phyloP scores from a whole-genome alignment of 73 alveolate species.

The Paramecium bursaria region DNA sequence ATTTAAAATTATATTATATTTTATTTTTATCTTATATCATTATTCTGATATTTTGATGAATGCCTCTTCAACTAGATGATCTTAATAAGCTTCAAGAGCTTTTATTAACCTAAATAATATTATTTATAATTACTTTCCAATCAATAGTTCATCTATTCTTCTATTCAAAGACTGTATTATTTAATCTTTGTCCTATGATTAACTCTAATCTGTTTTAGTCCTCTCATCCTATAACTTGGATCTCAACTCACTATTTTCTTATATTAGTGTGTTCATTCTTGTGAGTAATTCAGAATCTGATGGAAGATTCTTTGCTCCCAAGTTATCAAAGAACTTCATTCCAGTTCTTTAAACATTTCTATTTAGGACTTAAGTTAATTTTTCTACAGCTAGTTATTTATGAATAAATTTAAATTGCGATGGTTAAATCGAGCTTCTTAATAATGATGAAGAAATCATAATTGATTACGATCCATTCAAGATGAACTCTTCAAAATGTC shows the following conservation, averaged over 20 bases:
- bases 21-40: too few relatives aligned
- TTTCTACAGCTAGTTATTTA: not conserved
- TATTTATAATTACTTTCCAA: too few relatives aligned
- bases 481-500: conserved; percentile 9
- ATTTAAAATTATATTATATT: too few relatives aligned
- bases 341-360: not conserved
- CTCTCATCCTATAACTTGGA: not conserved
- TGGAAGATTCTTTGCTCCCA: not conserved
- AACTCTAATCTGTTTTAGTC: not conserved
- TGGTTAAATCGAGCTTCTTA: not conserved
- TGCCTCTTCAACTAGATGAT: conserved; percentile 14
- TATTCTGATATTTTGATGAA: too few relatives aligned
- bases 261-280: not conserved
- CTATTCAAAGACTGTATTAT: not conserved
- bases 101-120: not conserved
- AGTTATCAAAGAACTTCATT: not conserved
- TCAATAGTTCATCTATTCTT: not conserved
- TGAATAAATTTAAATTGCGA: not conserved
- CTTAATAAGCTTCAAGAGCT: not conserved
- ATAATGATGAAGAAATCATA: not conserved
- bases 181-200: not conserved
- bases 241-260: not conserved
- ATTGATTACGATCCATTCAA: conserved; percentile 6
- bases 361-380: not conserved
- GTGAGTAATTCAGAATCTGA: not conserved